A percentile compares a stretch with the other conserved stretches of the same genome.
These are phyloP conservation scores for Triglochin maritima DNA, from an alignment of 106 monocot species.

Conservation along the genomic window DNA sequence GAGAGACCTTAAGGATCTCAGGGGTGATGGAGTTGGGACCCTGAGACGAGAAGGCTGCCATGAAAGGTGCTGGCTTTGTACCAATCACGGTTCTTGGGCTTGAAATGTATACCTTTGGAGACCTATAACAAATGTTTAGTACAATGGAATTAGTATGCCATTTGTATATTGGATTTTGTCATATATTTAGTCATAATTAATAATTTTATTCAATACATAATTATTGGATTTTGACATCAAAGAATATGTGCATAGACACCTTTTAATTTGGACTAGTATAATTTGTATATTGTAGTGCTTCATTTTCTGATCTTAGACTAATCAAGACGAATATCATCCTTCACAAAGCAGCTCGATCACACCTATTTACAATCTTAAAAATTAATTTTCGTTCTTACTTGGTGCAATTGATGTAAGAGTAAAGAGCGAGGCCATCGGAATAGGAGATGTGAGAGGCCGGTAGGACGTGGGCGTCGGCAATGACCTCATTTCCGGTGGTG, in stretches of 20 bases:
- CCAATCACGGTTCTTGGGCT: slow-evolving; percentile 1
- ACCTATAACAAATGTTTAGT: slow-evolving; percentile 2
- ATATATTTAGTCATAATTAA: no score
- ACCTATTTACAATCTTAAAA: no score
- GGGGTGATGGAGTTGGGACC: slow-evolving; percentile 18
- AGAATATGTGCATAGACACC: no score
- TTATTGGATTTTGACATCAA: no score
- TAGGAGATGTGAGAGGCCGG: slow-evolving; percentile 16
- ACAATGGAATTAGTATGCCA: background rate
- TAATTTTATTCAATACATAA: no score
- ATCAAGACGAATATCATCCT: no score
- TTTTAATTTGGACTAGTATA: no score
- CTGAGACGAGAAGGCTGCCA: slow-evolving; percentile 24
- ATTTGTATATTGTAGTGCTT: no score
- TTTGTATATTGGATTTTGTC: no score
- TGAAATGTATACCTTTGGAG: slow-evolving; percentile 7
- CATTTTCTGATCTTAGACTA: no score
- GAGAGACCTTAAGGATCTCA: slow-evolving; percentile 18
- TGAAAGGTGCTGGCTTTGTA: slow-evolving; percentile 25
- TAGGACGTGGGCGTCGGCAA: slow-evolving; percentile 24
- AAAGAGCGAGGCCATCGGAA: slow-evolving; percentile 5
- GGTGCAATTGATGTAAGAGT: slow-evolving; percentile 17
- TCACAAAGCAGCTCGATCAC: no score
- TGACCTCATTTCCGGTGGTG: background rate
- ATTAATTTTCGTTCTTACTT: background rate